phyloP scores from a whole-genome alignment of 441 rosid species.

The Erysimum cheiri region DNA sequence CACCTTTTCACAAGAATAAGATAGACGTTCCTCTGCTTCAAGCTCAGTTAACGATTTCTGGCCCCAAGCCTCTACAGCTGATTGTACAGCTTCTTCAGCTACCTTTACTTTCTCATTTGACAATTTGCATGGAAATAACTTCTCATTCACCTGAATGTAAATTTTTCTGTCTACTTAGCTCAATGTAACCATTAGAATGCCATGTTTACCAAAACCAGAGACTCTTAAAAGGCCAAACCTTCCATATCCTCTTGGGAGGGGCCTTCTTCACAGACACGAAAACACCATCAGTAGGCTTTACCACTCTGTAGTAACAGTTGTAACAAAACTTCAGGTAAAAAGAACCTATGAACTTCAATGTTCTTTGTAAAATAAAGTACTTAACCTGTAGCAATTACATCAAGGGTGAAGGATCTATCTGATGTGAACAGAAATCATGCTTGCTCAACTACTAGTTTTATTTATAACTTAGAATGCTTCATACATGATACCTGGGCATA shows the following conservation, averaged over 20 bases:
- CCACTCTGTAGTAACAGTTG: slow-evolving; percentile 61
- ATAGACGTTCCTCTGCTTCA: slow-evolving; percentile 94
- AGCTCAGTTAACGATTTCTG: slow-evolving; percentile 87
- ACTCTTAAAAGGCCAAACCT: slow-evolving; percentile 57
- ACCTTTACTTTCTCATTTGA: slow-evolving; percentile 67
- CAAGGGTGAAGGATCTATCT: slow-evolving; percentile 19
- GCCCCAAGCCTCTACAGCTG: slow-evolving; percentile 88
- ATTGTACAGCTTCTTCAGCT: slow-evolving; percentile 89
- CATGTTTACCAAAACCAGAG: slow-evolving; percentile 24
- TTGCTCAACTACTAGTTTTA: not conserved
- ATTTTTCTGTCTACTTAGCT: slow-evolving; percentile 22
- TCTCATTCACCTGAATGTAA: slow-evolving; percentile 76
- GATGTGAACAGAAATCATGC: slow-evolving; percentile 8
- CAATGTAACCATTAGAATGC: slow-evolving; percentile 27
- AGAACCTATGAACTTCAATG: slow-evolving; percentile 14
- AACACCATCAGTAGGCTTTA: slow-evolving; percentile 77
- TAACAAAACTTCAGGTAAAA: slow-evolving; percentile 28
- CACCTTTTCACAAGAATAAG: slow-evolving; percentile 98
- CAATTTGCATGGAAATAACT: slow-evolving; percentile 83
- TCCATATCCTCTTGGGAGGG: slow-evolving; percentile 86
- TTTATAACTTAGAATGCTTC: slow-evolving; percentile 10
- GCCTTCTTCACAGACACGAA: slow-evolving; percentile 90
- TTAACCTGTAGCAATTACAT: not conserved
- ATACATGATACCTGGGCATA: slow-evolving; percentile 86
- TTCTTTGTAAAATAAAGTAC: slow-evolving; percentile 20